These are phyloP conservation scores for Cystobasidium onofrii DNA, from an alignment of 768 basidiomycete species.

Conservation along the genomic window DNA sequence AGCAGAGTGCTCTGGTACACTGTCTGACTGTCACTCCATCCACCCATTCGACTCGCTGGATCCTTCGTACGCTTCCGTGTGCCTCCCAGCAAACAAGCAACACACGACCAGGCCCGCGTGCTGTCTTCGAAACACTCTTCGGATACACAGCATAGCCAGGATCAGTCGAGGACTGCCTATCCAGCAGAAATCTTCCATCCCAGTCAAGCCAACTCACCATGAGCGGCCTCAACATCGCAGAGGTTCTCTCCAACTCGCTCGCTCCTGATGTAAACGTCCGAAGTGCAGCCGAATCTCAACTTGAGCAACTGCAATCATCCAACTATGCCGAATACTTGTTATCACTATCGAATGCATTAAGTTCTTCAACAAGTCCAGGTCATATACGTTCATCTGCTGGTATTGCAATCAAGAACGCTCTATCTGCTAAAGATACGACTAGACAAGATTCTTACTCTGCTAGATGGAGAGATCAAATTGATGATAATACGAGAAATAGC, in stretches of 20 bases:
- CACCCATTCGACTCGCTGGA: too few species aligned
- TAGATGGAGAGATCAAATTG: conserved; percentile 68
- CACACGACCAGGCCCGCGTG: too few species aligned
- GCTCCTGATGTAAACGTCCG: conserved; percentile 53
- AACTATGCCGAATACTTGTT: conserved; percentile 63
- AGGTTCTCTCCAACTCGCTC: conserved; percentile 84
- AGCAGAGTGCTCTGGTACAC: too few species aligned
- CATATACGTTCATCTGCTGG: conserved; percentile 92
- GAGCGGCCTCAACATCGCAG: conserved; percentile 71
- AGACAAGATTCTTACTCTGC: conserved; percentile 67
- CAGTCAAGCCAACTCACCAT: neutral
- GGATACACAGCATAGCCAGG: too few species aligned
- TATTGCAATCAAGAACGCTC: conserved; percentile 88
- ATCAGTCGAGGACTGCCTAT: too few species aligned
- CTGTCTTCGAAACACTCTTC: too few species aligned
- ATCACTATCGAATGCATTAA: conserved; percentile 73
- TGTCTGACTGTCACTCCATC: too few species aligned
- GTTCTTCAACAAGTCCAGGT: conserved; percentile 56
- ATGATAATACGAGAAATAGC: conserved; percentile 59
- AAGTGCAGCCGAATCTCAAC: conserved; percentile 28
- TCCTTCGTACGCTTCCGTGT: too few species aligned
- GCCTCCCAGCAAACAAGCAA: too few species aligned
- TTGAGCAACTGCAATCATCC: conserved; percentile 33
- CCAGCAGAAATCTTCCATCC: too few species aligned
- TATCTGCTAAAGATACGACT: conserved; percentile 72